Conservation (phyloP, 768 basidiomycete species). For the Panaeolus cyanescens region DNA sequence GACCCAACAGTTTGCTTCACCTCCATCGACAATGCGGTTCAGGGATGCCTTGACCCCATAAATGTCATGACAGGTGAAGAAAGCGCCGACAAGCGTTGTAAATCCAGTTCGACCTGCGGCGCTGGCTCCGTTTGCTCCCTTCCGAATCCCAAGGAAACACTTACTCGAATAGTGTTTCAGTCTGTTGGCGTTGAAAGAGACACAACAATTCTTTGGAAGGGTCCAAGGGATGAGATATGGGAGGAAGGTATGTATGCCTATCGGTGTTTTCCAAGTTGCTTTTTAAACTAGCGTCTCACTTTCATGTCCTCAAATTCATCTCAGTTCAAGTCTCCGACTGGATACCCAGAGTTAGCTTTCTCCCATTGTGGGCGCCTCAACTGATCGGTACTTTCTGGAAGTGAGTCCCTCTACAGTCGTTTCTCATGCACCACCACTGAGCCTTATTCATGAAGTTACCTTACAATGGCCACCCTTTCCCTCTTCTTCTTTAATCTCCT, state of each 20-base stretch:
- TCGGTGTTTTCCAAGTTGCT: neutral
- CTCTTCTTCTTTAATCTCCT: constrained; percentile 83
- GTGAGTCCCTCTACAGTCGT: constrained; percentile 40
- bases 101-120: constrained; percentile 33
- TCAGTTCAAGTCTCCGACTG: constrained; percentile 56
- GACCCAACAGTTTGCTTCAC: constrained; percentile 47
- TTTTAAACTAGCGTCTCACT: neutral
- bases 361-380: constrained; percentile 46
- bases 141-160: constrained; percentile 48
- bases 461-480: constrained; percentile 69
- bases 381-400: constrained; percentile 44
- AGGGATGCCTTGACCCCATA: constrained; percentile 61
- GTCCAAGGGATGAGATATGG: constrained; percentile 63
- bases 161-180: constrained; percentile 52
- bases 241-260: constrained; percentile 62
- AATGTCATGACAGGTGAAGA: constrained; percentile 43
- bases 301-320: constrained; percentile 3
- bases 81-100: constrained; percentile 38
- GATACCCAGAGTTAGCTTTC: constrained; percentile 40
- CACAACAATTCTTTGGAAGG: constrained; percentile 68
- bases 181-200: constrained; percentile 33
- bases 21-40: constrained; percentile 25
- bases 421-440: neutral
- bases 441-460: constrained; percentile 44
- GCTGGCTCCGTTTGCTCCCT: constrained; percentile 48